Base-by-base conservation (phyloP, 768 basidiomycete genomes). In the Hypsizygus marmoreus region DNA sequence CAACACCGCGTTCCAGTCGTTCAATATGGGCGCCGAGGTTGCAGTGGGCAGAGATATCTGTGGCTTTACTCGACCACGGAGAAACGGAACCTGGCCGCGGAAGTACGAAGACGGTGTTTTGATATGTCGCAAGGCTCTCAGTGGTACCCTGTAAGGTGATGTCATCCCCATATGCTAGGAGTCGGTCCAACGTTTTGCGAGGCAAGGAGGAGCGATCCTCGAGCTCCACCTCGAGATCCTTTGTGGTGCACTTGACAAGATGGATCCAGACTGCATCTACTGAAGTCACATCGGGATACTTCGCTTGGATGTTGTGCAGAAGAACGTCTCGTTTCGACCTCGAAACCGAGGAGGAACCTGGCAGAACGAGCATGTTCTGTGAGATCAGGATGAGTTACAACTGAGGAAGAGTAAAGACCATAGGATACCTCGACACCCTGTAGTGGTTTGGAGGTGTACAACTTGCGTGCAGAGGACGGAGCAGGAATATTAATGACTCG, bases 51-150 rank as follows among this genome's bases (percentile, higher is more conserved):
- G 95, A 80, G 44, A 99, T 98, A 63, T 99, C 95, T 0, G 95
- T 97, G 2, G 97, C 95, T 69, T 99, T 99, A 67, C 91, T 95
- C 4, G 95, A 97, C 97, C 97, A 99, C 2, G 97, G 95, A 4
- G 95, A 97, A 58, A 98, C 87, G 3, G 95, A 94, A 3, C 95
- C 95, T 6, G 82, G 76, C 47, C 95, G 73, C 9, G 95, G 95
- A 5, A 88, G 70, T 30, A 97, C 82, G 62, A 82, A 95, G 31
- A 83, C 68, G 9, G 84, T 69, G 38, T 80, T 79, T 20, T 51
- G 53, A 8, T 61, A 60, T 13, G 60, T 58, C 40, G 72, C 57
- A n/a, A 71, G 60, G 20, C 65, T 59, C 16, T 62, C 51, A 9
- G 62, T 51, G 0, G 84, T 84, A 6, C 56, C 65, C 3, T 71